phyloP scores from a whole-genome alignment of 1,139 yeast genomes.

The Candida pseudoviswanathii region DNA sequence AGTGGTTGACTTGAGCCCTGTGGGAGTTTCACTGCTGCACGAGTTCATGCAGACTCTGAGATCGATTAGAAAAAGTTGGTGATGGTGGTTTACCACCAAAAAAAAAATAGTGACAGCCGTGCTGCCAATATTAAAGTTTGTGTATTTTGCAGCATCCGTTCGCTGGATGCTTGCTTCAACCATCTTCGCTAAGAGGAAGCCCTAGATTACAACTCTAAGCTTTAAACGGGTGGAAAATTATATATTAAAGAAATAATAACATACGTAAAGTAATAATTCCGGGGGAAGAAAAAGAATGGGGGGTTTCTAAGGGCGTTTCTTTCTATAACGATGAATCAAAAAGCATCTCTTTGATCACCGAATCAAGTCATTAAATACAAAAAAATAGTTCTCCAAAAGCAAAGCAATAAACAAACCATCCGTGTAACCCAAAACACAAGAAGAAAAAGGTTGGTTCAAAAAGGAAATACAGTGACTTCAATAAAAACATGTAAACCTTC shows the following conservation, averaged over 20 bases:
- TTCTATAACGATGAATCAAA: constrained; percentile 11
- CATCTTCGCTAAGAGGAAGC: neutral
- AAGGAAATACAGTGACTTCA: constrained; percentile 2
- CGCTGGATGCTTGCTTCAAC: too few species aligned
- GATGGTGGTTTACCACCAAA: too few species aligned
- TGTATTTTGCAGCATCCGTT: too few species aligned
- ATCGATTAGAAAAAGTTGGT: too few species aligned
- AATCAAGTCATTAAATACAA: constrained; percentile 13
- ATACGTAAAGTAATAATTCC: neutral
- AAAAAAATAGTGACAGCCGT: too few species aligned
- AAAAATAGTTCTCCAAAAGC: neutral
- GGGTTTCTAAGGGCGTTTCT: constrained; percentile 14
- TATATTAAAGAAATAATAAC: constrained; percentile 5
- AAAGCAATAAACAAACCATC: neutral
- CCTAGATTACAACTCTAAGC: neutral
- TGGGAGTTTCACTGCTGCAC: too few species aligned
- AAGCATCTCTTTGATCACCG: constrained; percentile 8
- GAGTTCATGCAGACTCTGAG: too few species aligned
- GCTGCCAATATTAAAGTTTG: too few species aligned
- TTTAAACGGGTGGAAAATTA: constrained; percentile 7
- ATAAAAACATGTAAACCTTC: neutral
- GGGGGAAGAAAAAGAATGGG: constrained; percentile 1
- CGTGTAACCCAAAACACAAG: neutral
- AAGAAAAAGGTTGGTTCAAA: constrained; percentile 9
- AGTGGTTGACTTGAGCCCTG: too few species aligned